Conservation (phyloP, 2,329 filamentous ascomycete genomes). For the Scopulariopsis brevicaulis region DNA sequence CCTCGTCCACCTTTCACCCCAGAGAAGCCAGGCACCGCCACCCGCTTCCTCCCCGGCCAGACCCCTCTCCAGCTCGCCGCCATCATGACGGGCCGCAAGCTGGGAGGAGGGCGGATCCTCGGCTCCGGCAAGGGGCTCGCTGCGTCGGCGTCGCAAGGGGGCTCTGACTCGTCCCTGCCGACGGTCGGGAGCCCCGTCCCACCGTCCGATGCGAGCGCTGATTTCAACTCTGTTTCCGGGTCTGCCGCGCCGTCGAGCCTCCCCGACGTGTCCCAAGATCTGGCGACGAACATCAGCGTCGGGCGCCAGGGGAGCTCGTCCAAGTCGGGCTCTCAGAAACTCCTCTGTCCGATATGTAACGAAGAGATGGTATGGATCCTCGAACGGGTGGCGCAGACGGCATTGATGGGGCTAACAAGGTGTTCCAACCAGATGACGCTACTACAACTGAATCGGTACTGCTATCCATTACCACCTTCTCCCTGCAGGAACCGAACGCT, state of each 20-base stretch:
- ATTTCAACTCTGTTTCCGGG: slow-evolving; percentile 57
- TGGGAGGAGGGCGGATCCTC: slow-evolving; percentile 85
- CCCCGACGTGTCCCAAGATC: slow-evolving; percentile 63
- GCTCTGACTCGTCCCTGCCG: slow-evolving; percentile 18
- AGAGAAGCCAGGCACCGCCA: not conserved
- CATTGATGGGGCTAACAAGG: slow-evolving; percentile 5
- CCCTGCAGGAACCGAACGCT: not conserved
- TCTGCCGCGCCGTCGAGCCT: slow-evolving; percentile 53
- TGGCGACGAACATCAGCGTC: slow-evolving; percentile 73
- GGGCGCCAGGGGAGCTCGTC: slow-evolving; percentile 35
- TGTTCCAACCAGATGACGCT: slow-evolving; percentile 58
- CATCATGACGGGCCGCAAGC: slow-evolving; percentile 69
- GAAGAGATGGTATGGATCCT: slow-evolving; percentile 79
- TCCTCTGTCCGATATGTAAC: slow-evolving; percentile 94
- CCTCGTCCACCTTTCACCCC: not conserved
- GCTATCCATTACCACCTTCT: not conserved
- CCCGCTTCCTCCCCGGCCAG: not conserved
- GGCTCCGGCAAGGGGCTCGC: slow-evolving; percentile 77
- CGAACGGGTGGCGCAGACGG: not conserved
- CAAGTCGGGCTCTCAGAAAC: slow-evolving; percentile 48
- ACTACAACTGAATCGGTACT: slow-evolving; percentile 72
- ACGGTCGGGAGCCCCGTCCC: slow-evolving; percentile 35
- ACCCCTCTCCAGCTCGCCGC: not conserved
- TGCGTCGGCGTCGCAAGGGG: slow-evolving; percentile 32
- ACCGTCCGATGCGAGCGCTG: slow-evolving; percentile 61